These are phyloP conservation scores for Saccharomyces eubayanus DNA, from an alignment of 805 yeast species.

Conservation along the genomic window DNA sequence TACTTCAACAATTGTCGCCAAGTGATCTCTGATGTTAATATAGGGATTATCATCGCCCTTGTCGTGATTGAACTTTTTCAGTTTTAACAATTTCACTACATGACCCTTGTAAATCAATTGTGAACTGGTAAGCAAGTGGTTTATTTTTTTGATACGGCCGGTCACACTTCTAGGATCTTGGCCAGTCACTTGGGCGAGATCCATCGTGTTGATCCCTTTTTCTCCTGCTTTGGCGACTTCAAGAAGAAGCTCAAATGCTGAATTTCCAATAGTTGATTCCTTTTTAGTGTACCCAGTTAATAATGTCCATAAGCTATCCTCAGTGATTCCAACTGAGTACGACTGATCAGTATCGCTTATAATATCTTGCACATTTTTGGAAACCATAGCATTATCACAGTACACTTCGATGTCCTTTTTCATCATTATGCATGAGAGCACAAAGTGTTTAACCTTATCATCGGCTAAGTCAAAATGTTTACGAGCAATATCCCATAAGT, in stretches of 20 bases:
- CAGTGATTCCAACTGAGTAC: constrained; percentile 35
- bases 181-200: constrained; percentile 45
- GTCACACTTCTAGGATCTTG: constrained; percentile 70
- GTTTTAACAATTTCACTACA: constrained; percentile 46
- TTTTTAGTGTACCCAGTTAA: constrained; percentile 49
- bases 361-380: not conserved
- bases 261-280: constrained; percentile 46
- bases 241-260: constrained; percentile 46
- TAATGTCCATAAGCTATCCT: constrained; percentile 48
- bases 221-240: constrained; percentile 52
- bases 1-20: constrained; percentile 37
- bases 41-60: constrained; percentile 16
- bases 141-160: constrained; percentile 48
- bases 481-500: constrained; percentile 8
- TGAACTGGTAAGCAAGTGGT: constrained; percentile 39
- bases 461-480: constrained; percentile 6
- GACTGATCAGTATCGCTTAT: not conserved
- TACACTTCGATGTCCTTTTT: not conserved
- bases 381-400: not conserved
- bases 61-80: constrained; percentile 36
- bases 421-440: constrained; percentile 9
- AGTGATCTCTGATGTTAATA: constrained; percentile 22
- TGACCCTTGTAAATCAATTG: constrained; percentile 38
- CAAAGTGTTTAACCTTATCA: constrained; percentile 8
- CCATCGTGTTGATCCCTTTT: constrained; percentile 52